Conservation (phyloP, 2,329 filamentous ascomycete genomes). For the Penicillium sclerotigenum region DNA sequence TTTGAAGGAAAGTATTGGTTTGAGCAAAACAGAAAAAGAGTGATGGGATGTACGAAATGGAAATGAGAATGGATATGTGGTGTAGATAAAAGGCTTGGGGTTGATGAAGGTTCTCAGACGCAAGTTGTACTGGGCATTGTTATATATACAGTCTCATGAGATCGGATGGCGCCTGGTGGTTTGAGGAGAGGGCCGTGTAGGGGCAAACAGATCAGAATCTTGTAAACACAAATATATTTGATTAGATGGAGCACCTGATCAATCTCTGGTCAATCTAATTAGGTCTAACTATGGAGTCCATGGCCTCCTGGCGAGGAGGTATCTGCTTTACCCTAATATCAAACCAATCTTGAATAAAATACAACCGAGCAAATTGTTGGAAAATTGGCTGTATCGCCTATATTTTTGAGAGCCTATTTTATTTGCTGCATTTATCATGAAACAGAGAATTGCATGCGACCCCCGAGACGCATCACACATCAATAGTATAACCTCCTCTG, state of each 20-base stretch:
- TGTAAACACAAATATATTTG: not conserved
- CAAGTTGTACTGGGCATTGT: slow-evolving; percentile 1
- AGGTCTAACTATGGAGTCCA: not conserved
- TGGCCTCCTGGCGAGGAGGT: not conserved
- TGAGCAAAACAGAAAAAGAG: not conserved
- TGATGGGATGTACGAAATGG: not conserved
- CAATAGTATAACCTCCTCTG: slow-evolving; percentile 9
- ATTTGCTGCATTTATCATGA: slow-evolving; percentile 26
- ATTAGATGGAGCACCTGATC: not conserved
- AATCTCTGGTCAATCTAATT: not conserved
- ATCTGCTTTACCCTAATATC: not conserved
- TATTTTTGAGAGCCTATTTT: slow-evolving; percentile 12
- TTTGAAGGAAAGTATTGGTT: not conserved
- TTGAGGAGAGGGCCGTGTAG: not conserved
- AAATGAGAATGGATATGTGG: not conserved
- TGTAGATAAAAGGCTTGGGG: slow-evolving; percentile 5
- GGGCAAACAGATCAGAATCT: not conserved
- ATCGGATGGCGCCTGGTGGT: not conserved
- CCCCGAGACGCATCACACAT: slow-evolving; percentile 12
- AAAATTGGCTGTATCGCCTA: not conserved
- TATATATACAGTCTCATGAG: not conserved
- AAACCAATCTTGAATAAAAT: not conserved
- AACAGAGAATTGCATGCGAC: slow-evolving; percentile 19
- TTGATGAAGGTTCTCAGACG: slow-evolving; percentile 9
- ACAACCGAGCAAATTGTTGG: not conserved